phyloP scores from a whole-genome alignment of 1,284 basidiomycete species.

The Apiotrichum sp. region DNA sequence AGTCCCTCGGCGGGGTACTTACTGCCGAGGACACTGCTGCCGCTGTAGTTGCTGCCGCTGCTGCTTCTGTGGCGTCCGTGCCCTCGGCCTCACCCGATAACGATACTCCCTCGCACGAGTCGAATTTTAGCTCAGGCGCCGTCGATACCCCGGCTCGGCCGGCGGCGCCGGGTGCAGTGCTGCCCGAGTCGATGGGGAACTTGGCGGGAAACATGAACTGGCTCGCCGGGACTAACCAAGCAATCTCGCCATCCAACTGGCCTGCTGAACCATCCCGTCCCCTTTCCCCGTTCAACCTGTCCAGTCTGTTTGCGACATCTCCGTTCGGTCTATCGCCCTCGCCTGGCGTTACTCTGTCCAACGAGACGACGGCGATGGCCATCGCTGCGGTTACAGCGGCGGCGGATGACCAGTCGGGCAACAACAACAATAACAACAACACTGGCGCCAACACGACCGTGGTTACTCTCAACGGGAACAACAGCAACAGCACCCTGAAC shows the following conservation, averaged over 20 bases:
- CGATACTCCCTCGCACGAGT: conserved; percentile 5
- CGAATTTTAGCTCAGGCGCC: conserved; percentile 24
- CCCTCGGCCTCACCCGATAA: neutral
- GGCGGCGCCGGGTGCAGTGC: conserved; percentile 23
- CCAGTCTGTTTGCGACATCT: conserved; percentile 33
- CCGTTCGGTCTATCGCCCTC: conserved; percentile 17
- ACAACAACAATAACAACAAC: conserved; percentile 3
- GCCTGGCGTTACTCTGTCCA: conserved; percentile 7
- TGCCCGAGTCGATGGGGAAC: conserved; percentile 32
- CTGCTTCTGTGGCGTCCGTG: neutral
- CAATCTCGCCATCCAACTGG: conserved; percentile 3
- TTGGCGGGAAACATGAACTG: conserved; percentile 41
- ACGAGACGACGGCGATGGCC: conserved; percentile 16
- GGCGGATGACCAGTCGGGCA: conserved; percentile 1
- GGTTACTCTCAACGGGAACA: conserved; percentile 1
- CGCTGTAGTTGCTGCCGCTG: conserved; percentile 17
- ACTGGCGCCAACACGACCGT: neutral
- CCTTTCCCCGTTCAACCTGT: conserved; percentile 31
- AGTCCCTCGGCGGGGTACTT: neutral
- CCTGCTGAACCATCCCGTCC: conserved; percentile 17
- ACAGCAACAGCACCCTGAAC: neutral
- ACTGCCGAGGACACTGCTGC: conserved; percentile 7
- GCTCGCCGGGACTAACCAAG: conserved; percentile 15
- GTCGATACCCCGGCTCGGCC: conserved; percentile 25
- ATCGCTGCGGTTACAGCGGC: conserved; percentile 12